These are phyloP conservation scores for Carallia pectinifolia DNA, from an alignment of 345 rosid species.

Conservation along the genomic window DNA sequence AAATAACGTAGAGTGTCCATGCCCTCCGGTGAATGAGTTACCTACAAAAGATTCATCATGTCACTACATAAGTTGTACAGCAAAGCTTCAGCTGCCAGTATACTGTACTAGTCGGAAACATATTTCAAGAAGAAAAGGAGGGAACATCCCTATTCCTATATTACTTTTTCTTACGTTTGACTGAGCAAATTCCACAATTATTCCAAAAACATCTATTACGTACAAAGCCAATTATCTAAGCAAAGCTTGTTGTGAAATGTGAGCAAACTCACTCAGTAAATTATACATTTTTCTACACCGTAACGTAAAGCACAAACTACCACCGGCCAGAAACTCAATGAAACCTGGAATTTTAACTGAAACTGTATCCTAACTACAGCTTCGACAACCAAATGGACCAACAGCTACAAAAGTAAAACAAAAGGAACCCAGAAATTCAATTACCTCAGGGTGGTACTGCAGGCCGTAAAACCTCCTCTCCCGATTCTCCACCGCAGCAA, in stretches of 20 bases:
- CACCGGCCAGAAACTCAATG: no score
- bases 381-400: no score
- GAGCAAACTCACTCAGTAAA: no score
- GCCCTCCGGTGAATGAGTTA: slow-evolving; percentile 91
- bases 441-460: slow-evolving; percentile 97
- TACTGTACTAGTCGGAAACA: not conserved
- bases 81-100: not conserved
- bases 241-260: no score
- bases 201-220: no score
- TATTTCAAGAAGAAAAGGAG: not conserved
- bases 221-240: no score
- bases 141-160: not conserved
- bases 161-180: not conserved
- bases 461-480: slow-evolving; percentile 71
- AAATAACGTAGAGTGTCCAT: slow-evolving; percentile 79
- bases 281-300: no score
- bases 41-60: slow-evolving; percentile 41
- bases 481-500: slow-evolving; percentile 72
- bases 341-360: no score
- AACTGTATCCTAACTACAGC: no score
- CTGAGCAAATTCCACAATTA: not conserved
- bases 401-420: not conserved
- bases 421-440: not conserved
- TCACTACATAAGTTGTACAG: not conserved
- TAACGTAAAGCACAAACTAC: no score